Evolutionary conservation across 371 early-diverging fungal genomes (phyloP).

Genomic region (Apophysomyces elegans): DNA sequence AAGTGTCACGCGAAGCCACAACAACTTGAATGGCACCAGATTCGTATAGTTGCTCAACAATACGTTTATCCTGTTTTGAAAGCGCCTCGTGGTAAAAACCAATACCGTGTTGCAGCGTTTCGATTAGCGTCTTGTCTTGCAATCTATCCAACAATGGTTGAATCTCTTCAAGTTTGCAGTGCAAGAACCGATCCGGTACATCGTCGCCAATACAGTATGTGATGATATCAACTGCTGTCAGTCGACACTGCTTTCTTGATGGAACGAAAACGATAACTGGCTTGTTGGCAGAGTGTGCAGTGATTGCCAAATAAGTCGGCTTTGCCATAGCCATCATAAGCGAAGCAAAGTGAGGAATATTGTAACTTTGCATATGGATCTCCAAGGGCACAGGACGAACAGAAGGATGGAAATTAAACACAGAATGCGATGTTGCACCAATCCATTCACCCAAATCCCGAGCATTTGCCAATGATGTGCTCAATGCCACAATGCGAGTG

Average conservation of each 20-base stretch:
- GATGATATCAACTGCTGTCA: slow-evolving; percentile 86
- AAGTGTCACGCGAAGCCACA: slow-evolving; percentile 88
- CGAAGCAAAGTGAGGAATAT: slow-evolving; percentile 89
- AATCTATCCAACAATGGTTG: slow-evolving; percentile 65
- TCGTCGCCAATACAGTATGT: slow-evolving; percentile 81
- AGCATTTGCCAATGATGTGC: slow-evolving; percentile 92
- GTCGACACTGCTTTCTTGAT: slow-evolving; percentile 86
- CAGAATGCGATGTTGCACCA: slow-evolving; percentile 75
- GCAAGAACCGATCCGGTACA: slow-evolving; percentile 72
- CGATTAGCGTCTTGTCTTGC: slow-evolving; percentile 74
- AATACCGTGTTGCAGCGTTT: slow-evolving; percentile 81
- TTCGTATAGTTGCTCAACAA: slow-evolving; percentile 81
- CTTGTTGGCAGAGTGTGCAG: slow-evolving; percentile 63
- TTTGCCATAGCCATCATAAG: slow-evolving; percentile 94
- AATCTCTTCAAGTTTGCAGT: slow-evolving; percentile 68
- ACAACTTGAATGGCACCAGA: slow-evolving; percentile 85
- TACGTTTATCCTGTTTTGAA: slow-evolving; percentile 67
- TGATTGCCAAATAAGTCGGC: slow-evolving; percentile 85
- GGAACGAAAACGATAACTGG: slow-evolving; percentile 92
- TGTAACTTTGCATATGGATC: slow-evolving; percentile 92
- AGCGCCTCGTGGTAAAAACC: slow-evolving; percentile 93
- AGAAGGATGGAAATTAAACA: slow-evolving; percentile 93
- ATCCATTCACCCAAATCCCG: slow-evolving; percentile 97
- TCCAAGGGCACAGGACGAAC: slow-evolving; percentile 94
- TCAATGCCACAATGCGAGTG: slow-evolving; percentile 91